Evolutionary conservation across 495 filamentous ascomycete species (phyloP).

Genomic region (Podospora tetraspora): DNA sequence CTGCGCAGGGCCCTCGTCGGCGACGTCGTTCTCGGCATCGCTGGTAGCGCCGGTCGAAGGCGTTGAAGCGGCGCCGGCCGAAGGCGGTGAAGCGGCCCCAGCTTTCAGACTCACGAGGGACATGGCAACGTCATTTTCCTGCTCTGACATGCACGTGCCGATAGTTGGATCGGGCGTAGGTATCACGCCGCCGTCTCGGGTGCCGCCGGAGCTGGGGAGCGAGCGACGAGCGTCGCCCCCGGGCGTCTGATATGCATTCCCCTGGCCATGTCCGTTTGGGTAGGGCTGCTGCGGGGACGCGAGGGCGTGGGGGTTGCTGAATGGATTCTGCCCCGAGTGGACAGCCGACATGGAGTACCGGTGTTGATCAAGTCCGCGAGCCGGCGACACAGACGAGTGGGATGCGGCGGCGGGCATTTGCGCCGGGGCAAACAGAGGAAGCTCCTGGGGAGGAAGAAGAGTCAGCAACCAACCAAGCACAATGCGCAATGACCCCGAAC

Average conservation of each 20-base stretch:
- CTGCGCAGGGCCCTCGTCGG: constrained; percentile 60
- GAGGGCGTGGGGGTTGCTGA: constrained; percentile 63
- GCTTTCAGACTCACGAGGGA: constrained; percentile 91
- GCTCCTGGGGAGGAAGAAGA: constrained; percentile 56
- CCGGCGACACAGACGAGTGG: constrained; percentile 86
- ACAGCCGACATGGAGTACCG: constrained; percentile 61
- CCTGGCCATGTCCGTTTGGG: constrained; percentile 44
- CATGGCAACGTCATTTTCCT: constrained; percentile 95
- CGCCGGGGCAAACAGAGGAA: constrained; percentile 89
- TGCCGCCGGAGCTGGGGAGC: constrained; percentile 31
- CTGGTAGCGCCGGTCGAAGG: constrained; percentile 81
- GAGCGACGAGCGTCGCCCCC: constrained; percentile 58
- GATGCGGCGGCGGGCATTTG: constrained; percentile 86
- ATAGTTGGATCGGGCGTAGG: constrained; percentile 94
- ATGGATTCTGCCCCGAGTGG: constrained; percentile 65
- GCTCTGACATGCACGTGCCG: constrained; percentile 91
- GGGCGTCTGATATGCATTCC: constrained; percentile 50
- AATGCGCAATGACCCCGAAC: neutral
- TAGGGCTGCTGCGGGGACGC: constrained; percentile 71
- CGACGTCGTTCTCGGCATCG: constrained; percentile 70
- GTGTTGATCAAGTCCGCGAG: constrained; percentile 61
- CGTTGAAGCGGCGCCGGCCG: constrained; percentile 37
- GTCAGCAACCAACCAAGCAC: constrained; percentile 11
- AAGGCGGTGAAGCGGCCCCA: constrained; percentile 21
- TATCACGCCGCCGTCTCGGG: too few relatives aligned